Evolutionary conservation across 371 early-diverging fungal species (phyloP).

Genomic region (Actinomortierella wolfii): DNA sequence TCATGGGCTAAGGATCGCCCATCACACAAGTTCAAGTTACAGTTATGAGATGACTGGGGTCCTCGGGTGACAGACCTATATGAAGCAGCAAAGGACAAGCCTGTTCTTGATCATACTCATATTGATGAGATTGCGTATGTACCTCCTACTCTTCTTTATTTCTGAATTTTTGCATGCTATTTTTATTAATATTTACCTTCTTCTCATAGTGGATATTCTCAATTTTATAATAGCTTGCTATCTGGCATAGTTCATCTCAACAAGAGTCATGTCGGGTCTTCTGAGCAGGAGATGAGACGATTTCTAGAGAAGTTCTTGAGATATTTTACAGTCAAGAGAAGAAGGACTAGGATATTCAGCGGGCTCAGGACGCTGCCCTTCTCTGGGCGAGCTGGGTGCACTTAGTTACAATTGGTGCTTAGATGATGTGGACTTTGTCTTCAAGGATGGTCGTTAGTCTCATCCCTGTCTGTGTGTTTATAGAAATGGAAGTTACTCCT

Average conservation of each 20-base stretch:
- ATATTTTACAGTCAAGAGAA: slow-evolving; percentile 20
- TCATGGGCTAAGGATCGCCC: slow-evolving; percentile 16
- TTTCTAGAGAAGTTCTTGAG: slow-evolving; percentile 5
- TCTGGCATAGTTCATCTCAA: slow-evolving; percentile 19
- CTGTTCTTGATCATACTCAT: slow-evolving; percentile 18
- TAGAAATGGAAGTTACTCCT: slow-evolving; percentile 8
- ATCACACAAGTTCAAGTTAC: slow-evolving; percentile 8
- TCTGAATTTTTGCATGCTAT: not conserved
- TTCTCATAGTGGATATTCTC: too few species aligned
- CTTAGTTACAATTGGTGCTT: not conserved
- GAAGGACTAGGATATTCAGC: slow-evolving; percentile 15
- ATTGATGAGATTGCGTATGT: slow-evolving; percentile 21
- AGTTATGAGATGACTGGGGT: slow-evolving; percentile 11
- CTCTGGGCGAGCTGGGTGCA: slow-evolving; percentile 17
- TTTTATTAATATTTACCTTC: slow-evolving; percentile 6
- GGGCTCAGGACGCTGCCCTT: slow-evolving; percentile 8
- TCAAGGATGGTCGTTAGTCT: slow-evolving; percentile 3
- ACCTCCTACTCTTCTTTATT: slow-evolving; percentile 2
- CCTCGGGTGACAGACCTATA: slow-evolving; percentile 15
- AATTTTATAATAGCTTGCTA: slow-evolving; percentile 10
- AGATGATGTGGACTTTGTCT: too few species aligned
- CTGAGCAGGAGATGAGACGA: slow-evolving; percentile 13
- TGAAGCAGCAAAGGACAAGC: slow-evolving; percentile 11
- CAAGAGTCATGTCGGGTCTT: slow-evolving; percentile 16
- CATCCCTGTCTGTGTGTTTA: slow-evolving; percentile 6